These are phyloP conservation scores for Myxozyma mucilagina DNA, from an alignment of 805 yeast genomes.

Conservation along the genomic window DNA sequence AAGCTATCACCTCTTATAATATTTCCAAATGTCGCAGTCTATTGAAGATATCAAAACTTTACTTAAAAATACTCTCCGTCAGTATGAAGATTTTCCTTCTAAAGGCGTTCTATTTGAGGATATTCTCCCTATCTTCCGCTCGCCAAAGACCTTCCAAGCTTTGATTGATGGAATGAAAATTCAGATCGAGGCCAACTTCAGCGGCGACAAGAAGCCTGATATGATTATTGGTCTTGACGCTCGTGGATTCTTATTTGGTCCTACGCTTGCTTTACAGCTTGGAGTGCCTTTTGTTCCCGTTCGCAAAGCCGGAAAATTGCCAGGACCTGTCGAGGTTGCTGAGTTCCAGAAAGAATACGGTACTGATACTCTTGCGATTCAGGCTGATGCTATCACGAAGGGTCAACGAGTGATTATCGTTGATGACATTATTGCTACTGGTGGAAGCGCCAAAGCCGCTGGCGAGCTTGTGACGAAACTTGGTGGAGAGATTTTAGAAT, in stretches of 20 bases:
- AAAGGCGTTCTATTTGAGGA: conserved; percentile 95
- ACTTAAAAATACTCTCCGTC: conserved; percentile 43
- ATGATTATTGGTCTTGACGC: conserved; percentile 93
- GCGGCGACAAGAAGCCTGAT: conserved; percentile 63
- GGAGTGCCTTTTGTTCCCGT: conserved; percentile 92
- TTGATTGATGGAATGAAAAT: conserved; percentile 76
- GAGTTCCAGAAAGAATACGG: conserved; percentile 91
- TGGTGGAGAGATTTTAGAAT: conserved; percentile 75
- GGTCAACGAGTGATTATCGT: conserved; percentile 84
- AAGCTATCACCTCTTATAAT: background rate
- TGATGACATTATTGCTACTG: conserved; percentile 94
- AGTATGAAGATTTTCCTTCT: conserved; percentile 91
- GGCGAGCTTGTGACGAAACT: conserved; percentile 73
- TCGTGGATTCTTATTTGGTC: conserved; percentile 96
- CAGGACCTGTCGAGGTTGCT: conserved; percentile 76
- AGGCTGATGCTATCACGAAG: conserved; percentile 71
- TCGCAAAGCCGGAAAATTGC: conserved; percentile 93
- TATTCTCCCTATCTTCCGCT: conserved; percentile 88
- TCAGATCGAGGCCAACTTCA: conserved; percentile 60
- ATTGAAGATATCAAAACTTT: conserved; percentile 24
- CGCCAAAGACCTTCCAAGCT: conserved; percentile 77
- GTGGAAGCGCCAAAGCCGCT: conserved; percentile 94
- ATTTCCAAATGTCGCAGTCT: background rate
- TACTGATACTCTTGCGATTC: conserved; percentile 82
- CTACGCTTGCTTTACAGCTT: conserved; percentile 85